A percentile compares a stretch with the other conserved stretches of the same genome.
These are phyloP conservation scores for Polymyxa betae DNA, from an alignment of 208 protist species.

Conservation along the genomic window DNA sequence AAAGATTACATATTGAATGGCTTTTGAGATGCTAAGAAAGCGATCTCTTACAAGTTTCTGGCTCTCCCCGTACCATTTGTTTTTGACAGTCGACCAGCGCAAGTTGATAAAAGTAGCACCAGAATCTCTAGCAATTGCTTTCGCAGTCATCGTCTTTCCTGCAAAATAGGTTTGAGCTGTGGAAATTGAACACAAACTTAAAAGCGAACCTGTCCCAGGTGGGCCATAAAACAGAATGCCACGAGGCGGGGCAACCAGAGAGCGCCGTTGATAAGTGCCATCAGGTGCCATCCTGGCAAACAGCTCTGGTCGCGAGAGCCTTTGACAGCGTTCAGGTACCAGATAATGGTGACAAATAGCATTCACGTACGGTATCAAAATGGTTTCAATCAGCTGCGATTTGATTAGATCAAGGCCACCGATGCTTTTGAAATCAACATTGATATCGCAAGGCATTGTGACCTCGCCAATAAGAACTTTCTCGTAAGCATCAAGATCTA, in stretches of 20 bases:
- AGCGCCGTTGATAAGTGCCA: background rate
- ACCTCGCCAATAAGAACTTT: conserved; percentile 8
- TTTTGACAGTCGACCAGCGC: conserved; percentile 39
- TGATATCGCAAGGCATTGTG: conserved; percentile 31
- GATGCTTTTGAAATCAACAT: conserved; percentile 44
- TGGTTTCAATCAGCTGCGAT: conserved; percentile 42
- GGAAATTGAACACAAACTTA: background rate
- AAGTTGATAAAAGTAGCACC: conserved; percentile 46
- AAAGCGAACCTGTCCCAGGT: background rate
- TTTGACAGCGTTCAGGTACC: background rate
- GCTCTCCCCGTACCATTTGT: conserved; percentile 52
- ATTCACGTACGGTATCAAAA: background rate
- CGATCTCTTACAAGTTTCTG: background rate
- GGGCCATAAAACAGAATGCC: conserved; percentile 51
- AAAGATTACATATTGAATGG: background rate
- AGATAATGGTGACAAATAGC: background rate
- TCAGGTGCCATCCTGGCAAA: background rate
- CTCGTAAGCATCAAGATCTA: conserved; percentile 29
- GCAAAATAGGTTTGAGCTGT: background rate
- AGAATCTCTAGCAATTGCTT: conserved; percentile 41
- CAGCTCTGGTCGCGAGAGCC: conserved; percentile 5
- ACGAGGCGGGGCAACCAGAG: background rate
- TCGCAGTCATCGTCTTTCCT: conserved; percentile 48
- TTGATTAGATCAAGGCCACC: conserved; percentile 3
- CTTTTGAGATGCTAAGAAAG: no score